Evolutionary conservation across 2,329 filamentous ascomycete genomes (phyloP), one percentile per base, ranked within the genome.

Genomic region (Paecilomyces sp.): DNA sequence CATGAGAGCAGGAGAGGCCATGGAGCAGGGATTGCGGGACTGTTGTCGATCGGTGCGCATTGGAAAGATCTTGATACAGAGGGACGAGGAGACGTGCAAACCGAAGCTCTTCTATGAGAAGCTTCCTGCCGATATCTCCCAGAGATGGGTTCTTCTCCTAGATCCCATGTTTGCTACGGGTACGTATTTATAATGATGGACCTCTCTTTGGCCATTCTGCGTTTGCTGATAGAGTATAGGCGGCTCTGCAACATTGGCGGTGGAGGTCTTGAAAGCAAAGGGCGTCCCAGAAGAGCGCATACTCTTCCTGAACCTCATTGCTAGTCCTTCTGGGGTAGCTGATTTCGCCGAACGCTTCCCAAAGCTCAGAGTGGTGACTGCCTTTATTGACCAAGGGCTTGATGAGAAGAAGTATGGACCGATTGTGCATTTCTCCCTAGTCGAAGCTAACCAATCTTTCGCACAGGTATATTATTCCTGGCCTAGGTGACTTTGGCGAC

Each of bases 121-220:
- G 80, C 83, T 99, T 41, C 94, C 94, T 6, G 88, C 91, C 71
- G 94, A 99, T 73, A 97, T 99, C 74, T 85, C 89, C 25, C 85
- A 93, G 58, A 83, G 94, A 74, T 99, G 94, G 92, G 93, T 97
- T 36, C 80, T 99, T 61, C 81, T 99, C 53, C 79, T 99, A 54
- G 94, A 99, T 73, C 94, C 94, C n/a, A 99, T 99, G 94, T 92
- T 99, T 77, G 94, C 94, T 60, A 99, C 94, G 67, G 92, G 91
- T 92, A 77, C 22, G 56, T 33, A 12, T 56, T 22, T 22, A 34
- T 55, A 34, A 41, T 9, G 13, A 3, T 25, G 25, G 41, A 34
- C 41, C 60, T 31, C 31, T 11, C 31, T 53, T 11, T 55, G 25
- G 25, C 58, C 9, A 1, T 18, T 28, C 57, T n/a, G n/a, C 18